phyloP scores from a whole-genome alignment of 179 eudicot species.

The Vitellaria paradoxa region DNA sequence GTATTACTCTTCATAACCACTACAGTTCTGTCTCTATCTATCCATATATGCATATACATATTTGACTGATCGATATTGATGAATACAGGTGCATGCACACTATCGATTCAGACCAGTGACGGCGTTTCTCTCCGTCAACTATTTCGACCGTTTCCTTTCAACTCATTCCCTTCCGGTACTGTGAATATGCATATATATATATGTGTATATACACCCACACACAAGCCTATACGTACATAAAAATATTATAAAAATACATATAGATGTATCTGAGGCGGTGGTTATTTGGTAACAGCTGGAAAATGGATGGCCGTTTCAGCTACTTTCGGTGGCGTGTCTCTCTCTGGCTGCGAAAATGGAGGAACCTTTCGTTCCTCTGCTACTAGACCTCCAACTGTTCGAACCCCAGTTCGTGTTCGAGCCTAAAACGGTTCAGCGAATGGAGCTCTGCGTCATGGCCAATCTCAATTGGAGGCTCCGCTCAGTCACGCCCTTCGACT shows the following conservation, averaged over 20 bases:
- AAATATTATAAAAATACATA: too few relatives aligned
- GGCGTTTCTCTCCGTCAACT: slow-evolving; percentile 39
- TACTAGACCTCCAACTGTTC: slow-evolving; percentile 29
- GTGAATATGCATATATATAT: too few relatives aligned
- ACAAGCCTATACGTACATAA: too few relatives aligned
- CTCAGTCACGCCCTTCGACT: slow-evolving; percentile 36
- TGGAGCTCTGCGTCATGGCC: slow-evolving; percentile 36
- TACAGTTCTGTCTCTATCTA: too few relatives aligned
- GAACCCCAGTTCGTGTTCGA: slow-evolving; percentile 26
- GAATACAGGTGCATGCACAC: slow-evolving; percentile 28
- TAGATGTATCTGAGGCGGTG: not conserved
- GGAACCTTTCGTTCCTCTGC: slow-evolving; percentile 29
- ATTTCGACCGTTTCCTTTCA: slow-evolving; percentile 35
- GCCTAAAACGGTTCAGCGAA: slow-evolving; percentile 30
- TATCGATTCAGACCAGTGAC: slow-evolving; percentile 31
- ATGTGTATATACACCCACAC: too few relatives aligned
- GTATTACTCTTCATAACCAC: not conserved
- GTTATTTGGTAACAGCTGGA: slow-evolving; percentile 11
- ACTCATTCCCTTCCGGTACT: slow-evolving; percentile 20
- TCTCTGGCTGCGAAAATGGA: slow-evolving; percentile 42
- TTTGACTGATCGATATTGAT: not conserved
- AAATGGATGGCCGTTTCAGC: slow-evolving; percentile 35
- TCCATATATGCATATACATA: not conserved
- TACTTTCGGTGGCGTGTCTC: slow-evolving; percentile 33
- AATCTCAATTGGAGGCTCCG: slow-evolving; percentile 31